Evolutionary conservation across 257 asterid species (phyloP).

Genomic region (Ajuga chamaepitys): DNA sequence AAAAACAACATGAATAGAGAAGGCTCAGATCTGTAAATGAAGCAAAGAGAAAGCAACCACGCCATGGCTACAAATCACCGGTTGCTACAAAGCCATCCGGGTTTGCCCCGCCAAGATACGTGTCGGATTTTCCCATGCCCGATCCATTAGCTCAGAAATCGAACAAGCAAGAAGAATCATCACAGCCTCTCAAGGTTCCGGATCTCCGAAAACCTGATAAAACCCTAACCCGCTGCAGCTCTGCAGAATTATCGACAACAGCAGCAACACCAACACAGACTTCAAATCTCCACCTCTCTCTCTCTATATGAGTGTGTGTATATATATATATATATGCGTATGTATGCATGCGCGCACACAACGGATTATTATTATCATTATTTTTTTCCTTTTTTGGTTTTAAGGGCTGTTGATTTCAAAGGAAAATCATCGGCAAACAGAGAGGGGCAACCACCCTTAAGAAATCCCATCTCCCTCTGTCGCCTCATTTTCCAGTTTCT

Average conservation of each 20-base stretch:
- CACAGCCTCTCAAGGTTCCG: background rate
- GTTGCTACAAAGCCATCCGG: constrained; percentile 15
- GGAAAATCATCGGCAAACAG: constrained; percentile 23
- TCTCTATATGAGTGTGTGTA: background rate
- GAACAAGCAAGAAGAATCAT: background rate
- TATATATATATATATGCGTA: background rate
- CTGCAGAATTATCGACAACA: background rate
- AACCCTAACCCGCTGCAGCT: background rate
- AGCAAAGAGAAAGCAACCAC: constrained; percentile 15
- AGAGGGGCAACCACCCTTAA: constrained; percentile 49
- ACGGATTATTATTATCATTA: background rate
- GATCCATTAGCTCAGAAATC: constrained; percentile 24
- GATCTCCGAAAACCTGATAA: background rate
- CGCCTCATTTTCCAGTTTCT: constrained; percentile 10
- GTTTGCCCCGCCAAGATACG: constrained; percentile 27
- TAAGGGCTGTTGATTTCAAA: constrained; percentile 19
- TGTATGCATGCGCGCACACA: background rate
- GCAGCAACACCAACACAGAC: background rate
- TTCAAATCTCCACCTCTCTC: background rate
- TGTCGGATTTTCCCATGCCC: constrained; percentile 14
- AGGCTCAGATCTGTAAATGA: constrained; percentile 29
- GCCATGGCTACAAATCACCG: constrained; percentile 30
- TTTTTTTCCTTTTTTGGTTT: background rate
- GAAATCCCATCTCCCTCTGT: constrained; percentile 14
- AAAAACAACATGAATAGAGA: background rate